phyloP scores from a whole-genome alignment of 305 asterid species.

The Solanum aculeatissimum region DNA sequence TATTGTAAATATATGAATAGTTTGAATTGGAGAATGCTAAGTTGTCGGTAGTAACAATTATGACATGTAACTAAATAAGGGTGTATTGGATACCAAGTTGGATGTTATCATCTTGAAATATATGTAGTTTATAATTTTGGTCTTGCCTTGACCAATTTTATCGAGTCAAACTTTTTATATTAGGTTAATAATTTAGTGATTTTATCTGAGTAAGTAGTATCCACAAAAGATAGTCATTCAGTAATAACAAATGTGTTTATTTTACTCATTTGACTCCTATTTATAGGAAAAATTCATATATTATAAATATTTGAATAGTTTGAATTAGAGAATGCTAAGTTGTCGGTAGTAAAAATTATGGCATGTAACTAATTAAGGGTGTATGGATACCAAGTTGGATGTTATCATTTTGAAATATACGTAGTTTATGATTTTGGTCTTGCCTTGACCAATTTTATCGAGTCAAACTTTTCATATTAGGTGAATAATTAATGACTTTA shows the following conservation, averaged over 20 bases:
- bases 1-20: not conserved
- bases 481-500: too few relatives aligned
- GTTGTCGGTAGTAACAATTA: not conserved
- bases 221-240: not conserved
- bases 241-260: too few relatives aligned
- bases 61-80: not conserved
- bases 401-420: not conserved
- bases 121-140: too few relatives aligned
- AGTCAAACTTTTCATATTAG: too few relatives aligned
- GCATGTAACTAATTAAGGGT: not conserved
- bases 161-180: not conserved
- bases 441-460: too few relatives aligned
- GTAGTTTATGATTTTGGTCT: too few relatives aligned
- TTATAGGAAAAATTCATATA: not conserved
- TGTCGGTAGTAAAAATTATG: not conserved
- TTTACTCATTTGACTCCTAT: too few relatives aligned
- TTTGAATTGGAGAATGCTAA: not conserved
- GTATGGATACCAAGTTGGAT: not conserved
- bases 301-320: not conserved
- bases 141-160: not conserved
- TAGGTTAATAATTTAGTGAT: not conserved
- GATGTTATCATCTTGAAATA: not conserved
- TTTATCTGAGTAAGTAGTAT: not conserved
- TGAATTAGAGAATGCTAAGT: not conserved
- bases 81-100: not conserved